Evolutionary conservation across 306 rosid genomes (phyloP), one percentile per base, ranked within the genome.

Genomic region (Prunus mongolica): DNA sequence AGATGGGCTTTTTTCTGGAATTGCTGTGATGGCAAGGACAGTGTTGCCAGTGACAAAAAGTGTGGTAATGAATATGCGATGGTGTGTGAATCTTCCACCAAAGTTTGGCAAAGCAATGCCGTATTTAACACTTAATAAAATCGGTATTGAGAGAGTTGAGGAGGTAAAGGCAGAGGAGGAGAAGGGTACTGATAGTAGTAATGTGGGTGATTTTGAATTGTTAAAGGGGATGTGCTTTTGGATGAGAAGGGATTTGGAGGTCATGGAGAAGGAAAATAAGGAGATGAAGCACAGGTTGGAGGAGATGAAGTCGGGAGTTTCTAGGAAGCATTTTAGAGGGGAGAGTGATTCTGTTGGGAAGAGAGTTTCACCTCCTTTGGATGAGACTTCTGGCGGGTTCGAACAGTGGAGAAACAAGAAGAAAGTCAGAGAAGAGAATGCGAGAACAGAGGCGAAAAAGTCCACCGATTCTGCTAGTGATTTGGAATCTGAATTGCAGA

Each of bases 401-500:
- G 91, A 85, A 62, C 79, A 80, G 67, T 79, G 91, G 96, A 85
- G 86, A 84, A 90, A 60, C 72, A 83, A 75, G 51, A 92, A 80
- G 27, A 71, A 44, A 65, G 78, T 24, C 27, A 65, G 76, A 65
- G 81, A 81, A 71, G 84, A 76, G 65, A 86, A 65, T 57, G 89
- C 74, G 20, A 72, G 74, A 78, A 82, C 63, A 69, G 88, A 87
- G 58, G 41, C 71, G 67, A 86, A 78, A 60, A 88, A 80, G 87
- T 58, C 87, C 2, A 76, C 66, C 2, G 80, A 41, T 68, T 78
- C 68, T 14, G 87, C 57, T 9, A 80, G 82, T 55, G 91, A 95
- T 68, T 54, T 95, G 70, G 97, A 95, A 79, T 89, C 91, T 20
- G 93, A 95, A 80, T 82, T 95, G 90, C 80, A 95, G 89, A 90